Base-by-base conservation (phyloP, 2,329 filamentous ascomycete genomes). In the Botrytis sinoallii region DNA sequence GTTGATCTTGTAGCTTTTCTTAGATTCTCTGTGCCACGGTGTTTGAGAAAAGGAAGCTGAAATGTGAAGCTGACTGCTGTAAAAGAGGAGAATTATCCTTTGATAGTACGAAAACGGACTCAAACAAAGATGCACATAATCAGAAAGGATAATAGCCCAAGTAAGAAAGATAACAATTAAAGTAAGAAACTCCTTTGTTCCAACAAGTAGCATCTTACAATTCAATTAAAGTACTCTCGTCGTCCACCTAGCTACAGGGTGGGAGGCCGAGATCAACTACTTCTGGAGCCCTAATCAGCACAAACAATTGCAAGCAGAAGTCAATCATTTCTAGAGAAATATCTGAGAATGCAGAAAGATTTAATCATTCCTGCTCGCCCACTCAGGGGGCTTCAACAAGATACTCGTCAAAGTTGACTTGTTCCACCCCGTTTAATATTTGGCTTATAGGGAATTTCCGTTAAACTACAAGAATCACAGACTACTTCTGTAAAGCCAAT, bases 21-120 rank as follows among this genome's bases (percentile, higher is more conserved):
- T 42, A 32, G 20, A 38, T 42, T 42, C 12, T 66, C 42, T n/a
- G n/a, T 14, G 25, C 32, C 64, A 38, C 32, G 46, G 16, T 40
- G 16, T 9, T 55, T 67, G 32, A 16, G 64, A 52, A 52, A 38
- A 32, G 29, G 20, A 40, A 61, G 8, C 22, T 14, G 16, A 32
- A 14, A 57, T 57, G 9, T 8, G 52, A 57, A 57, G n/a, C n/a
- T 57, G 16, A 9, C 35, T 68, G 8, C 16, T 10, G 18, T 32
- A 25, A 68, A 32, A 25, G 42, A 12, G 65, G 29, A 44, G 46
- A 68, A 29, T 22, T 46, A 67, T 60, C 22, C 70, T 72, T 72
- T 72, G 70, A 72, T 57, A 29, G 38, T 42, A 48, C 40, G 70
- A 35, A 72, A 72, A 68, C 70, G 63, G 70, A 72, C 22, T 46